Base-by-base conservation (phyloP, 192 early-diverging fungal genomes). In the Backusella westeae region DNA sequence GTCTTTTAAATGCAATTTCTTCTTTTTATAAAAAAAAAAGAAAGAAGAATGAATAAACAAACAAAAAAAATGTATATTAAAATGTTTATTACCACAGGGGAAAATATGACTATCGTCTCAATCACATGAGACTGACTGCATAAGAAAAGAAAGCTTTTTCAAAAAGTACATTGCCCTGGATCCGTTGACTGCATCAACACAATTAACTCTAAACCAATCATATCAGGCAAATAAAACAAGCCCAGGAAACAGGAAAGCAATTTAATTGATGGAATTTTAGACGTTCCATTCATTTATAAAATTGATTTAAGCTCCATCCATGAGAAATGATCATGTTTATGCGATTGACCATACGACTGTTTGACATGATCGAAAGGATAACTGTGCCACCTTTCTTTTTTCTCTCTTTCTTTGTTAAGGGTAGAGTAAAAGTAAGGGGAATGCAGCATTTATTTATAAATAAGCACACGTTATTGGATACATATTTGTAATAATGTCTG, bases 21-120 rank as follows among this genome's bases (percentile, higher is more conserved):
- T 59, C 10, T 59, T 59, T 46, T 72, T 34, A 49, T 42, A 52
- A 52, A 17, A 34, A 72, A 34, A 2, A 41, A 42, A 29, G 5
- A 52, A 52, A 6, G 8, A 72, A 7, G 17, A 41, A 42, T 41
- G 7, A 72, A 21, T 12, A 49, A 23, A 46, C 71, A 34, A 52
- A 44, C 12, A 72, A 42, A 72, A 52, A 34, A 42, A 34, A 21
- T 21, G 21, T 63, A 26, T 63, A 63, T 63, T 63, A 63, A 63
- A 63, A 29, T 63, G 56, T 63, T 63, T 63, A 63, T 63, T 26
- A 63, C 12, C 26, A 26, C 56, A 29, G 56, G 56, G 23, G 56
- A 63, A 59, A 63, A 23, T 63, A 63, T 63, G 23, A 63, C 56
- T 63, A 63, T 63, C 56, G 56, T 63, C 56, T 63, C 56, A 63